Evolutionary conservation across 805 yeast genomes (phyloP), one percentile per base, ranked within the genome.

Genomic region (Cyberlindnera subsufficiens): DNA sequence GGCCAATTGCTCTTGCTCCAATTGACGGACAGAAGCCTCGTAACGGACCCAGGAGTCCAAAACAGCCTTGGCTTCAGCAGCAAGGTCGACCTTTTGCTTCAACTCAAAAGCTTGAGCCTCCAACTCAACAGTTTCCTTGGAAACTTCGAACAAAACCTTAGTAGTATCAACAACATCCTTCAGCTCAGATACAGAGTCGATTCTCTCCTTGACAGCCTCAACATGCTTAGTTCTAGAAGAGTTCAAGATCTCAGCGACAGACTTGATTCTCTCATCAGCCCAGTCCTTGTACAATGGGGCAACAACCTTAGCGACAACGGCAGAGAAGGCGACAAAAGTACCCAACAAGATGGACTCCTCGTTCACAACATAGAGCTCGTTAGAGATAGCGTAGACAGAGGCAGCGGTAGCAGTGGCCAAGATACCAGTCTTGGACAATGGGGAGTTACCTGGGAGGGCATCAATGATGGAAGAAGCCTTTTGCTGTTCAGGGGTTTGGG

Each of bases 41-140:
- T 86, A 86, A 80, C 98, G 87, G 59, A 90, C 97, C 99, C 99
- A 93, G 14, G 98, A 88, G 72, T 93, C 99, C 65, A 93, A 80
- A 48, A 91, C 96, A 45, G 93, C 72, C 75, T 86, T 89, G 62
- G 98, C 98, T 76, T 89, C 96, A 50, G 73, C 58, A 45, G 95
- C 91, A 55, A 89, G 78, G 51, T 82, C 89, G 54, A 87, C 89
- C 64, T 82, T 70, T 77, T 93, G 99, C 75, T 89, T 85, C 67
- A 87, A 79, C 73, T 86, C 95, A 63, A 90, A 93, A 44, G 91
- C 80, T 71, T 88, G 79, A 52, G 96, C 95, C 78, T 93, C 99
- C 62, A 90, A 78, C 72, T 85, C 78, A 55, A 95, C 96, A 51
- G 99, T 91, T 74, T 93, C 96, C 76, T 88, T 90, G 50, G 99